Evolutionary conservation across 768 basidiomycete genomes (phyloP).

Genomic region (Kwoniella bestiolae): DNA sequence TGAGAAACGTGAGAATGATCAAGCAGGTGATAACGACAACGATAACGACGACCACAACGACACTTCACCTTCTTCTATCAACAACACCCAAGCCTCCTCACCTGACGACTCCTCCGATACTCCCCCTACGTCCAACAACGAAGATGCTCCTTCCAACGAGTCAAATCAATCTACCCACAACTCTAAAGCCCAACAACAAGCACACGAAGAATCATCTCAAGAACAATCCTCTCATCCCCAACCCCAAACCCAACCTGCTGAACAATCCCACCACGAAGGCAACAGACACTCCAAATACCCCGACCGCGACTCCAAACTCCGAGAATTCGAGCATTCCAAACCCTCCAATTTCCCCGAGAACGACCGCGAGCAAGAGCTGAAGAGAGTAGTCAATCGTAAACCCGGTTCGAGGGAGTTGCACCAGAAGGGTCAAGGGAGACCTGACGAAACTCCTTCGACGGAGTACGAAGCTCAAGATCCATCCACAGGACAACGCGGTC

Average conservation of each 20-base stretch:
- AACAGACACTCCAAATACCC: background rate
- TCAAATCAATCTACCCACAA: no score
- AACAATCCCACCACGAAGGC: background rate
- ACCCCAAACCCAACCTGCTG: background rate
- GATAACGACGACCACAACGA: background rate
- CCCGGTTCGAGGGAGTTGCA: conserved; percentile 8
- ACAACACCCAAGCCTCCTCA: background rate
- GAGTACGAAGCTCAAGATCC: background rate
- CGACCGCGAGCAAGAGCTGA: conserved; percentile 7
- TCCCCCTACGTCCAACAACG: background rate
- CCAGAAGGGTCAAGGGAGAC: conserved; percentile 5
- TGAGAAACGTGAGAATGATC: background rate
- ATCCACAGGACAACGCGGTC: background rate
- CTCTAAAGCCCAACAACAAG: background rate
- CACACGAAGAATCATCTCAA: no score
- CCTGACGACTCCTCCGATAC: background rate
- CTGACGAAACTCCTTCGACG: background rate
- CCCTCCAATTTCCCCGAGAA: conserved; percentile 13
- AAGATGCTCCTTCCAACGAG: no score
- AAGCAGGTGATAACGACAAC: background rate
- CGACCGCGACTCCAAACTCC: background rate
- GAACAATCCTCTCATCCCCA: no score
- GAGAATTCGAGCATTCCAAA: conserved; percentile 12
- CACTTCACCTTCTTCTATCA: background rate
- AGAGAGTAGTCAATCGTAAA: conserved; percentile 12